Evolutionary conservation across 176 grass and related monocot genomes (phyloP), one percentile per base, ranked within the genome.

Genomic region (Sorghum bicolor): DNA sequence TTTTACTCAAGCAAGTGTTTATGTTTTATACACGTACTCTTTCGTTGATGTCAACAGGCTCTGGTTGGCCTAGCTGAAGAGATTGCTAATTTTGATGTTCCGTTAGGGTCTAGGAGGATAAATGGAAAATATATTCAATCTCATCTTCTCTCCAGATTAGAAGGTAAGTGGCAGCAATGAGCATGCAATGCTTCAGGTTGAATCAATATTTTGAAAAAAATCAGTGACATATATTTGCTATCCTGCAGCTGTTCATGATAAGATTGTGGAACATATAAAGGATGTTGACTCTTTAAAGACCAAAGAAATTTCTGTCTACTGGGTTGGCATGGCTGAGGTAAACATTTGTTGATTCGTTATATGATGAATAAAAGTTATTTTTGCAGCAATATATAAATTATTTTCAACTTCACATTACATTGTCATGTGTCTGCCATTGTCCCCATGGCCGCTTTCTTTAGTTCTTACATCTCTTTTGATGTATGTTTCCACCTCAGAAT

Each of bases 261-360:
- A 87, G 83, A 60, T 96, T 77, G 83, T 92, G 74, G 58, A 90
- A 61, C 87, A 94, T 66, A 90, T 96, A 87, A 87, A 94, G 83
- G 89, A 92, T 69, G 84, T 94, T 26, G 83, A 92, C 74, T 83
- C 60, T 81, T 90, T 96, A 62, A 92, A 88, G 79, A 87, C 92
- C 48, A 80, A 80, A 75, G 91, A 92, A 67, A 73, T 94, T 64
- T 33, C 69, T 41, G 58, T 99, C 26, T 90, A 82, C 69, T 99
- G 89, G 89, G 70, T 96, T 80, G 96, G 91, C 77, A 99, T 99
- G 93, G 96, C 96, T 84, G 96, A 99, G 96, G 96, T 99, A 92
- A 80, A 85, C 67, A 34, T 38, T 28, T 47, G 78, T 78, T 53
- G 2, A 64, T 12, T 80, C 3, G 2, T 74, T 75, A 47, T 60